These are phyloP conservation scores for Lecanicillium sp. DNA, from an alignment of 2,329 filamentous ascomycete genomes.

Conservation along the genomic window DNA sequence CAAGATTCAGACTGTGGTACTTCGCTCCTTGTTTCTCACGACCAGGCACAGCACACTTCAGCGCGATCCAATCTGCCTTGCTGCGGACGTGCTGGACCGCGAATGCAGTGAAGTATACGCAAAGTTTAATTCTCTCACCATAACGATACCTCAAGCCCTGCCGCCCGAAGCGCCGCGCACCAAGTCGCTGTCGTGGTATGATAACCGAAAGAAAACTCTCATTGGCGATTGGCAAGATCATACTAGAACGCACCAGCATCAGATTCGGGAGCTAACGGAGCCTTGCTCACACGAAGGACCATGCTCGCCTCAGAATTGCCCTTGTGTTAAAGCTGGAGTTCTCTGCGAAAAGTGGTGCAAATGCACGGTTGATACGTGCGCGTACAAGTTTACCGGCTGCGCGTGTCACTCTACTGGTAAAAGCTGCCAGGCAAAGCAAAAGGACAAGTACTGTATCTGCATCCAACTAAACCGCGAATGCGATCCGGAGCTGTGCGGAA, in stretches of 20 bases:
- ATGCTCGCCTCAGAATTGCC: slow-evolving; percentile 55
- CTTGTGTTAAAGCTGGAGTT: slow-evolving; percentile 55
- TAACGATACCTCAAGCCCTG: slow-evolving; percentile 22
- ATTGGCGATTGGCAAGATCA: slow-evolving; percentile 50
- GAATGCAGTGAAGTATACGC: slow-evolving; percentile 46
- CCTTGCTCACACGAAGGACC: slow-evolving; percentile 66
- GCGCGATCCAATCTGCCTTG: slow-evolving; percentile 41
- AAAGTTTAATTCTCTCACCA: slow-evolving; percentile 22
- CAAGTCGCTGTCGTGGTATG: slow-evolving; percentile 49
- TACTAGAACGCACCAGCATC: slow-evolving; percentile 49
- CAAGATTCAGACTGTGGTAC: slow-evolving; percentile 41
- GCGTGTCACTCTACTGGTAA: slow-evolving; percentile 57
- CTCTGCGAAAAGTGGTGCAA: slow-evolving; percentile 69
- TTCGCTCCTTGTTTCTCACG: slow-evolving; percentile 42
- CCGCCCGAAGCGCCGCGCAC: slow-evolving; percentile 28
- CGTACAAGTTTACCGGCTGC: slow-evolving; percentile 61
- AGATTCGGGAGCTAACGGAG: slow-evolving; percentile 51
- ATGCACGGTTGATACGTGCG: slow-evolving; percentile 53
- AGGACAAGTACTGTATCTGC: slow-evolving; percentile 62
- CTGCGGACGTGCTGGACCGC: slow-evolving; percentile 43
- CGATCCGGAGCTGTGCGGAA: slow-evolving; percentile 67
- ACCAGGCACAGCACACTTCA: slow-evolving; percentile 35
- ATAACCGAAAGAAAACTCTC: slow-evolving; percentile 49
- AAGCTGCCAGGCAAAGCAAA: slow-evolving; percentile 50
- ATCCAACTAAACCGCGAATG: slow-evolving; percentile 70